Base-by-base conservation (phyloP, 2,329 filamentous ascomycete genomes). In the Thermochaetoides dissita region DNA sequence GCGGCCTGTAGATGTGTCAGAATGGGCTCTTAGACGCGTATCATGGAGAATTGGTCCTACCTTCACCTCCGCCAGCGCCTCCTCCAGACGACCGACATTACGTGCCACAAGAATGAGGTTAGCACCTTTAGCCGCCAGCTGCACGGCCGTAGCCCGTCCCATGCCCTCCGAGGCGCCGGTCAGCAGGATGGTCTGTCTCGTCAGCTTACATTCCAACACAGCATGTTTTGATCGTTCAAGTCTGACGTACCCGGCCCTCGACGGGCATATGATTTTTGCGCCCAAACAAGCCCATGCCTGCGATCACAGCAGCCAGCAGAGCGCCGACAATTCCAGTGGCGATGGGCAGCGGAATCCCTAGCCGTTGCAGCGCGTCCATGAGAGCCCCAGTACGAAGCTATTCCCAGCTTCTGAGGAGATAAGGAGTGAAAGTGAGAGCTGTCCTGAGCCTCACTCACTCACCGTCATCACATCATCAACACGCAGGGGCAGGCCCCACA, bases 131-230 rank as follows among this genome's bases (percentile, higher is more conserved):
- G 73, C 67, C 3, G 89, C 74, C 36, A 98, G 75, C 51, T 87
- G 71, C 40, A 76, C 71, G 6, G 81, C 87, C 12, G 80, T 75
- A 40, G 77, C 76, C 52, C 79, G 77, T 46, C 91, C 91, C 81
- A 95, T 85, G 44, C 91, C 91, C 57, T 95, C 84, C 0, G 91
- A 95, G 30, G 81, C 87, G 37, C 91, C 91, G 0, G 91, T 98
- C 40, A 98, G 68, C 42, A 96, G 68, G 40, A 93, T 71, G 2
- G 88, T 94, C 87, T 94, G 39, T 24, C 17, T 24, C 17, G 17
- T 24, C 17, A 24, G 17, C 17, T 24, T 24, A 24, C 17, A 24
- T 24, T 24, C 17, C 17, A 24, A 24, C 17, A 24, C 17, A 24
- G 17, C 5, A 24, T 24, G 17, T 5, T 24, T 24, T 24, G 3